Conservation (phyloP, 2,329 filamentous ascomycete genomes). For the Thielaviopsis musarum region DNA sequence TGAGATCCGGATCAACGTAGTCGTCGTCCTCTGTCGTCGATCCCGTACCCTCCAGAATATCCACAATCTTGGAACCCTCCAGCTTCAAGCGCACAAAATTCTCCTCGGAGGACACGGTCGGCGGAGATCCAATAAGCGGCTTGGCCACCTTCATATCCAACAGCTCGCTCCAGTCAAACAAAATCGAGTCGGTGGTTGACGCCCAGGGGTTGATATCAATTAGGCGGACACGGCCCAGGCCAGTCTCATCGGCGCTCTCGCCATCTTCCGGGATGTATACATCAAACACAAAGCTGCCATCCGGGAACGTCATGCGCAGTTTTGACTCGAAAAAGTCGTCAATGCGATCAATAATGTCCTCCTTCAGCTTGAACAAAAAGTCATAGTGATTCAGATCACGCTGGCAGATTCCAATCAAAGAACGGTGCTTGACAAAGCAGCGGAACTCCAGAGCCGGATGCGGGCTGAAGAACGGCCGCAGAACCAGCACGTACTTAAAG, state of each 20-base stretch:
- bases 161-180: constrained; percentile 84
- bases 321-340: constrained; percentile 60
- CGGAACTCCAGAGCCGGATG: constrained; percentile 89
- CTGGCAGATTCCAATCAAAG: constrained; percentile 70
- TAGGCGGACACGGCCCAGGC: constrained; percentile 62
- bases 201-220: constrained; percentile 97
- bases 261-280: constrained; percentile 67
- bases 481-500: constrained; percentile 63
- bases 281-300: constrained; percentile 75
- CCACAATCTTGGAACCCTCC: constrained; percentile 14
- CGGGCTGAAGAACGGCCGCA: constrained; percentile 74
- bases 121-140: constrained; percentile 34
- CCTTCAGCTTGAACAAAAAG: constrained; percentile 51
- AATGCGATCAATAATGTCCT: constrained; percentile 50
- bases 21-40: constrained; percentile 16
- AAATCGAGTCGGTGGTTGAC: constrained; percentile 65
- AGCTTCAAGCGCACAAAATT: constrained; percentile 15
- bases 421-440: constrained; percentile 76
- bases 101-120: constrained; percentile 21
- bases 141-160: constrained; percentile 49
- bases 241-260: constrained; percentile 26
- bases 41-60: constrained; percentile 18
- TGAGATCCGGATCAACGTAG: constrained; percentile 52
- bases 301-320: constrained; percentile 63
- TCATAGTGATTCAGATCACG: constrained; percentile 81